These are phyloP conservation scores for Tillandsia fasciculata DNA, from an alignment of 176 grass and related monocot genomes.

Conservation along the genomic window DNA sequence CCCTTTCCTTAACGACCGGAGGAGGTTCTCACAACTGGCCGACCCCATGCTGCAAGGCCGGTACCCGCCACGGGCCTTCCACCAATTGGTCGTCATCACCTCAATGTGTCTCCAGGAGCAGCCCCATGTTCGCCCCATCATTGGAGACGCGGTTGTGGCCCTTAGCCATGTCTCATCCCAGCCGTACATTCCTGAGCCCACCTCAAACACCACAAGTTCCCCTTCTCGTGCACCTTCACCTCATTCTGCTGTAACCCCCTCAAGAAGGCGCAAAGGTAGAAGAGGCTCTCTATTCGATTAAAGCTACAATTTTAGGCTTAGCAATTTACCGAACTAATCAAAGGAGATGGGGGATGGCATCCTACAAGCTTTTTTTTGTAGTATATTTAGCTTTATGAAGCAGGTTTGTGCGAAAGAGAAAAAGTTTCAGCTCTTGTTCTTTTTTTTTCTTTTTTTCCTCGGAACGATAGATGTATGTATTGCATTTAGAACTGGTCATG, in stretches of 20 bases:
- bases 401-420: too few relatives aligned
- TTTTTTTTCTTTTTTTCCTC: too few relatives aligned
- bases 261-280: conserved; percentile 39
- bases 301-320: neutral
- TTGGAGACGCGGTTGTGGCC: conserved; percentile 59
- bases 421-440: too few relatives aligned
- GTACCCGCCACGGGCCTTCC: conserved; percentile 56
- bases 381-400: too few relatives aligned
- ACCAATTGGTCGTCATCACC: conserved; percentile 68
- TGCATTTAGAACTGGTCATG: too few relatives aligned
- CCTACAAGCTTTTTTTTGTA: too few relatives aligned
- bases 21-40: conserved; percentile 59
- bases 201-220: conserved; percentile 14
- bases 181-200: conserved; percentile 26
- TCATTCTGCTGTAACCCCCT: conserved; percentile 22
- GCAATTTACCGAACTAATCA: too few relatives aligned
- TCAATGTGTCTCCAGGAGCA: conserved; percentile 96
- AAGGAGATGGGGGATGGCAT: too few relatives aligned
- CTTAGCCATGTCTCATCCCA: conserved; percentile 67
- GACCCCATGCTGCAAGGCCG: conserved; percentile 50
- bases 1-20: conserved; percentile 63
- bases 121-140: conserved; percentile 73
- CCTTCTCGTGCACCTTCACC: conserved; percentile 26
- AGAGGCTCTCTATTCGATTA: conserved; percentile 19
- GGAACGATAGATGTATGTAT: too few relatives aligned